Base-by-base conservation (phyloP, 2,329 filamentous ascomycete species). In the Sordariomycetes sp. region DNA sequence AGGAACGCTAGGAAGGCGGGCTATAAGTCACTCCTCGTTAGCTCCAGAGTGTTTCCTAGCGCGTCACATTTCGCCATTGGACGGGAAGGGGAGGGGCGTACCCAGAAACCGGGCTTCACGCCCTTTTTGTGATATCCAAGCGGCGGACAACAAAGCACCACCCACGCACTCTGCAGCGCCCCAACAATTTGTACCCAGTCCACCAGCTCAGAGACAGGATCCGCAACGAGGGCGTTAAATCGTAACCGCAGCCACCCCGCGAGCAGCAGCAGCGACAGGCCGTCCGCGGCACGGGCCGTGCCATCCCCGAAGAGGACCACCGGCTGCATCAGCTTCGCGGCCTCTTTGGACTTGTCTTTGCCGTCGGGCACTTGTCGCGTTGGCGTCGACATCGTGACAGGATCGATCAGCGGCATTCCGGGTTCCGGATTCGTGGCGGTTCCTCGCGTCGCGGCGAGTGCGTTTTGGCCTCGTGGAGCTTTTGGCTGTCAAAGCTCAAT, bases 201-300 rank as follows among this genome's bases (percentile, higher is more conserved):
- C 15, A 79, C 69, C 42, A 95, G 77, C 7, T 85, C 79, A 17
- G 77, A 70, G 2, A 86, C 78, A 0, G 90, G 89, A 62, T 91
- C 80, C 17, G 76, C 74, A 32, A 95, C 86, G 28, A 95, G 75
- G 20, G 77, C 72, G 39, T 72, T 67, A 69, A 95, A 92, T 45
- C 79, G 79, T 61, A 80, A 66, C 52, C 78, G 76, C 66, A 86
- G 84, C 39, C 86, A 70, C 10, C 77, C 78, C 34, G 89, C 76
- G 34, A 95, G 75, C 12, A 90, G 70, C 22, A 82, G 69, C 64
- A 89, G 77, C 13, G 85, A 81, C 65, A 86, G 79, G 24, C 78
- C 66, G 59, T 72, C 55, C 15, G 34, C 24, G 15, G 48, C 22
- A 10, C 55, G 67, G 10, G 75, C 72, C 52, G 67, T 61, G 17